Evolutionary conservation across 352 stramenopile genomes (phyloP).

Genomic region (Globisporangium cylindrosporum): DNA sequence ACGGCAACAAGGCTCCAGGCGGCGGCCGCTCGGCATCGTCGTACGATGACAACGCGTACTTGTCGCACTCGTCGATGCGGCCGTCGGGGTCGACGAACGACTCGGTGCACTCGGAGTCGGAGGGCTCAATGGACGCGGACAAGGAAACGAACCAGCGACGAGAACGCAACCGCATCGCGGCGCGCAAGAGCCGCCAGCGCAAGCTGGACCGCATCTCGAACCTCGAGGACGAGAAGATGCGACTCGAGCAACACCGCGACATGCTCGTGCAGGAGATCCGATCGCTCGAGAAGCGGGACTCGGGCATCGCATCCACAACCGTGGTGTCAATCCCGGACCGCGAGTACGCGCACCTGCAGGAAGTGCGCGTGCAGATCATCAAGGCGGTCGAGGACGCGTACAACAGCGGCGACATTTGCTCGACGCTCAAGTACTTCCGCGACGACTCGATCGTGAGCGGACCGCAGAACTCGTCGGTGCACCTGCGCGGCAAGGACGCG

Average conservation of each 20-base stretch:
- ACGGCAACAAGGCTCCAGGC: constrained; percentile 28
- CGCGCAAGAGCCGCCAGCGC: constrained; percentile 77
- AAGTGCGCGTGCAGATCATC: constrained; percentile 76
- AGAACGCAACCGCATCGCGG: constrained; percentile 84
- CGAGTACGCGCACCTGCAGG: constrained; percentile 76
- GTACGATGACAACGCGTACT: constrained; percentile 68
- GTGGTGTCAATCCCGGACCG: constrained; percentile 77
- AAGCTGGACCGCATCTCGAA: constrained; percentile 87
- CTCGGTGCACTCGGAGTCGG: constrained; percentile 69
- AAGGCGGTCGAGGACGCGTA: constrained; percentile 78
- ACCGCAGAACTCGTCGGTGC: constrained; percentile 82
- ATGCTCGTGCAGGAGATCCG: constrained; percentile 86
- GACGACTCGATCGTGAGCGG: constrained; percentile 87
- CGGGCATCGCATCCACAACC: constrained; percentile 33
- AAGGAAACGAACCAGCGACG: constrained; percentile 72
- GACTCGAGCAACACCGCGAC: constrained; percentile 82
- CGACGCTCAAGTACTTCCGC: constrained; percentile 78
- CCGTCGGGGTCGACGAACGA: constrained; percentile 48
- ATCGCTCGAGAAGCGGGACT: constrained; percentile 79
- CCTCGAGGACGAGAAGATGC: constrained; percentile 86
- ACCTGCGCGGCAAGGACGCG: constrained; percentile 77
- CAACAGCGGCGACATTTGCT: constrained; percentile 75
- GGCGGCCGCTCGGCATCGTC: constrained; percentile 23
- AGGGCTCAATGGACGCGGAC: constrained; percentile 57
- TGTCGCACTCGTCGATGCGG: constrained; percentile 31